Base-by-base conservation (phyloP, 2,329 filamentous ascomycete species). In the Cladosporium sp. region DNA sequence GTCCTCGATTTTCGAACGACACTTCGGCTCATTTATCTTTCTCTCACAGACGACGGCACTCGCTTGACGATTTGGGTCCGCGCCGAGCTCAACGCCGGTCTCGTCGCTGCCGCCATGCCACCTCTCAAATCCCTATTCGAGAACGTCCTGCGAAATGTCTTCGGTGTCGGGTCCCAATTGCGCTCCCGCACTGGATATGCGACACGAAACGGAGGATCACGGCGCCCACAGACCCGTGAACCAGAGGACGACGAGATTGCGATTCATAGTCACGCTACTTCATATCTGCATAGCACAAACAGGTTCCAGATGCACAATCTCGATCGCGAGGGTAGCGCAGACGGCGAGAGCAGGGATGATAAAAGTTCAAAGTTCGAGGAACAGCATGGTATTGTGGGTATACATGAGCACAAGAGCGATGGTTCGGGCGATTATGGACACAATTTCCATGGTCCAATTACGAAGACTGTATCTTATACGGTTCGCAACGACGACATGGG, bases 11-110 rank as follows among this genome's bases (percentile, higher is more conserved):
- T 9, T 17, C 12, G 28, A 3, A 20, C 8, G 9, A 5, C n/a
- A 48, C 9, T 1, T 19, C n/a, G 9, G 9, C 45, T 35, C 17
- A 35, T n/a, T 17, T 34, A 15, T 2, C 19, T n/a, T n/a, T n/a
- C 6, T 13, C 13, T 0, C 4, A 28, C 25, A 48, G 45, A 48
- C 28, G 45, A 48, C 28, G 45, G 45, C 19, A 28, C 45, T 19
- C 24, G 24, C 17, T 20, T 48, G 13, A 48, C 45, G 3, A 10
- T 48, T 28, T 48, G 45, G 45, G 45, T 48, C 45, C 45, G 45
- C 45, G 45, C 45, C 25, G 45, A 48, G 45, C 45, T 48, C 28
- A 48, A 48, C 28, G 45, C 45, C 20, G 45, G 45, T 25, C 45
- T 48, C 25, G 19, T 48, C 19, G 45, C 45, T 17, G 45, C 28